A percentile compares a stretch with the other conserved stretches of the same genome.
phyloP scores from a whole-genome alignment of 2,329 filamentous ascomycete species.

The Leptodontidium sp. region DNA sequence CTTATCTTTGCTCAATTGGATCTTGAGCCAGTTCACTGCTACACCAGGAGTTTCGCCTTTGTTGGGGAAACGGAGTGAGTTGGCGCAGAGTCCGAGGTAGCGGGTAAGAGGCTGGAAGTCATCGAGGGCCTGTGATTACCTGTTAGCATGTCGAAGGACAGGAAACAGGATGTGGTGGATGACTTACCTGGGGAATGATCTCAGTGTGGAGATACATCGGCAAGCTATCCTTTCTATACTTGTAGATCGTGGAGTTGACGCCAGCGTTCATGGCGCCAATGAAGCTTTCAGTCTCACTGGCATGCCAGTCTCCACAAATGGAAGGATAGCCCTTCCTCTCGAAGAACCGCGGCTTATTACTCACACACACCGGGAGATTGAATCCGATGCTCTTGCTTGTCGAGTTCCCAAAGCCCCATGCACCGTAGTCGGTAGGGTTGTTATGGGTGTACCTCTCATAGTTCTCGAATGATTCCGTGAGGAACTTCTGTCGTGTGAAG shows the following conservation, averaged over 20 bases:
- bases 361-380: slow-evolving; percentile 21
- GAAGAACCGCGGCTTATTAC: slow-evolving; percentile 6
- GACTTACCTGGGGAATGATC: slow-evolving; percentile 17
- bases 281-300: slow-evolving; percentile 23
- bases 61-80: slow-evolving; percentile 11
- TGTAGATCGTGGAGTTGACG: not conserved
- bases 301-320: slow-evolving; percentile 27
- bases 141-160: not conserved
- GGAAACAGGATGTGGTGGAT: not conserved
- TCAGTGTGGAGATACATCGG: slow-evolving; percentile 12
- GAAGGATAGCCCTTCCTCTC: slow-evolving; percentile 22
- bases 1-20: slow-evolving; percentile 17
- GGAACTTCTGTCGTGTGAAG: slow-evolving; percentile 10
- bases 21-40: slow-evolving; percentile 5
- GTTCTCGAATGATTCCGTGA: slow-evolving; percentile 18
- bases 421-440: not conserved
- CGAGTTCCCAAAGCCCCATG: slow-evolving; percentile 11
- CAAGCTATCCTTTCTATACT: slow-evolving; percentile 3
- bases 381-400: slow-evolving; percentile 17
- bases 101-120: slow-evolving; percentile 19
- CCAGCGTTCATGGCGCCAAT: slow-evolving; percentile 21
- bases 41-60: not conserved
- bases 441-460: slow-evolving; percentile 13
- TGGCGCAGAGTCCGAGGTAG: slow-evolving; percentile 21
- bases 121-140: slow-evolving; percentile 7